Evolutionary conservation across 2,329 filamentous ascomycete genomes (phyloP), one percentile per base, ranked within the genome.

Genomic region (Penicillium crustosum): DNA sequence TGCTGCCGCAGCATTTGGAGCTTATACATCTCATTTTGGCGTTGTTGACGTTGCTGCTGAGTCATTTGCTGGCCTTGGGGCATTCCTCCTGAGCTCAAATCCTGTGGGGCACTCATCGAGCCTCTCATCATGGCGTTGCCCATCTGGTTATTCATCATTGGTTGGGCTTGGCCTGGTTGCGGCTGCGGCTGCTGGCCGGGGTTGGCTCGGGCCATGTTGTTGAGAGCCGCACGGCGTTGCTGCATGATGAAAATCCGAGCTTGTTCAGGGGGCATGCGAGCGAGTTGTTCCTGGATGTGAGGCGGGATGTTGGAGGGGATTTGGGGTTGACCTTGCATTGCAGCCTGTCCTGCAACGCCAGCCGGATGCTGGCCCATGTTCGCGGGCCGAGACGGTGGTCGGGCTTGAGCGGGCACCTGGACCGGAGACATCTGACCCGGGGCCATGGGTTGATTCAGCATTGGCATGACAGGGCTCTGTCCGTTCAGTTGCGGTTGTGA

Each of bases 401-500:
- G 69, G 49, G 65, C 58, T 57, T 76, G 74, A 45, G 69, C 65
- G 29, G 69, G 62, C 12, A 69, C 62, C 50, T 74, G 73, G 38
- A 65, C 66, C 7, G 72, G 76, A 45, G 75, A 77, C 63, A 76
- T 73, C 54, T 76, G 75, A 15, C 67, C 68, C 4, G 72, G 69
- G 4, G 72, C 68, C 61, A 78, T 73, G 1, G 76, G 76, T 35
- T 76, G 76, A 58, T 78, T 79, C 53, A 79, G 61, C 73, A 77
- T 77, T 13, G 75, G 65, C 71, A 78, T 75, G 12, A 67, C 71
- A 19, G 73, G 70, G 52, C 70, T 75, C 60, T 72, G 78, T 59
- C 79, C 74, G 55, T 74, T 50, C 62, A 77, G 66, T 61, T 75
- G 68, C 43, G 74, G 70, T 19, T 73, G 71, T 39, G 73, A 64